Percentiles rank a stretch among this genome's conserved stretches.
Conservation (phyloP, 2,329 filamentous ascomycete genomes). For the Didymella glomerata region DNA sequence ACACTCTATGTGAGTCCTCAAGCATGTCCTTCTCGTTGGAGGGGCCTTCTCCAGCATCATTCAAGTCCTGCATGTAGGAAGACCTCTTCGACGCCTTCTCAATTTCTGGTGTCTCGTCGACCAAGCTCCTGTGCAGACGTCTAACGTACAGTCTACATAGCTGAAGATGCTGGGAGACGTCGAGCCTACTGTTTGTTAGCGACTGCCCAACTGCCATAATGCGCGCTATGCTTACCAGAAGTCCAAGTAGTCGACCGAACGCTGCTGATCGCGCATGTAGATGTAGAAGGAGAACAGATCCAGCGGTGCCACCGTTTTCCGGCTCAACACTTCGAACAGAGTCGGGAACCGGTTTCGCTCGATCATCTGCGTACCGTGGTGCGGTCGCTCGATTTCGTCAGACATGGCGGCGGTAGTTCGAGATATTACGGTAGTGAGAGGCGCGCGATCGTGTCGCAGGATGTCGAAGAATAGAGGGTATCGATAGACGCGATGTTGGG, state of each 20-base stretch:
- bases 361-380: conserved; percentile 24
- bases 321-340: conserved; percentile 92
- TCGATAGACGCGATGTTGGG: conserved; percentile 31
- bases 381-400: conserved; percentile 29
- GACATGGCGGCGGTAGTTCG: conserved; percentile 33
- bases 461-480: conserved; percentile 27
- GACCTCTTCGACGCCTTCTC: conserved; percentile 87
- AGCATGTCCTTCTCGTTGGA: conserved; percentile 69
- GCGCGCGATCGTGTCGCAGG: conserved; percentile 32
- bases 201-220: neutral
- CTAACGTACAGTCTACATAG: conserved; percentile 96
- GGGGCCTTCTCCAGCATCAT: conserved; percentile 68
- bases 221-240: conserved; percentile 76
- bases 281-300: conserved; percentile 99
- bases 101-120: conserved; percentile 90
- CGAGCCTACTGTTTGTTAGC: conserved; percentile 74
- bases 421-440: conserved; percentile 19
- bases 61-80: conserved; percentile 68
- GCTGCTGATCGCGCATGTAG: conserved; percentile 98
- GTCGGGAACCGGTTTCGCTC: conserved; percentile 87
- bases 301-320: conserved; percentile 92
- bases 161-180: conserved; percentile 99
- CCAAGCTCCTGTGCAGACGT: conserved; percentile 89
- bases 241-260: conserved; percentile 96
- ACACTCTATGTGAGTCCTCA: conserved; percentile 73